These are phyloP conservation scores for Ustilago nuda DNA, from an alignment of 1,284 basidiomycete genomes.

Conservation along the genomic window DNA sequence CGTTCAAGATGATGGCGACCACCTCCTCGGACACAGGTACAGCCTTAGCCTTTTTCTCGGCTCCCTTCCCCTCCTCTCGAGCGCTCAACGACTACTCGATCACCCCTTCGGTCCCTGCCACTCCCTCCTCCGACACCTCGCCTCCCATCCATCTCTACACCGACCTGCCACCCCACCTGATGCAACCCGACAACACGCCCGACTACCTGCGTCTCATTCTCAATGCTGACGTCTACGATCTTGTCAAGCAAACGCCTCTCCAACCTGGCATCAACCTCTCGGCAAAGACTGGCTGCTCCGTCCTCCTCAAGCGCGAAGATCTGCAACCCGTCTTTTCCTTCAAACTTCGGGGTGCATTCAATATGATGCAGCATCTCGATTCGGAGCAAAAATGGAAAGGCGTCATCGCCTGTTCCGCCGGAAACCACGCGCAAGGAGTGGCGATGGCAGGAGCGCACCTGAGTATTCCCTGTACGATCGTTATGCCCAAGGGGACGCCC, in stretches of 20 bases:
- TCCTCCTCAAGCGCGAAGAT: conserved; percentile 95
- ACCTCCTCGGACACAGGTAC: background rate
- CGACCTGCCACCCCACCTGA: conserved; percentile 76
- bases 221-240: conserved; percentile 91
- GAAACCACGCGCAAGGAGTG: conserved; percentile 98
- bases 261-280: conserved; percentile 88
- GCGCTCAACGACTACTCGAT: conserved; percentile 42
- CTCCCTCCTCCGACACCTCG: conserved; percentile 21
- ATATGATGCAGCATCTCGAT: conserved; percentile 92
- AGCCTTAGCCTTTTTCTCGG: conserved; percentile 41
- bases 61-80: conserved; percentile 44
- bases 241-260: conserved; percentile 91
- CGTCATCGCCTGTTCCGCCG: conserved; percentile 96
- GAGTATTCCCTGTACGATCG: conserved; percentile 92
- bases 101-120: conserved; percentile 32
- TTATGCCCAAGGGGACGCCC: conserved; percentile 96
- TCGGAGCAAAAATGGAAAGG: conserved; percentile 95
- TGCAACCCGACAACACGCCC: conserved; percentile 79
- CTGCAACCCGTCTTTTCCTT: conserved; percentile 98
- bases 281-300: conserved; percentile 86
- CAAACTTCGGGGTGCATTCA: conserved; percentile 93
- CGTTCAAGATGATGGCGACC: background rate
- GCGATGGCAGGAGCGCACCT: conserved; percentile 89
- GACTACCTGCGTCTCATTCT: conserved; percentile 95
- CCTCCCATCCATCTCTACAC: conserved; percentile 72